Conservation (phyloP, 192 early-diverging fungal species). For the Coemansia sp. region DNA sequence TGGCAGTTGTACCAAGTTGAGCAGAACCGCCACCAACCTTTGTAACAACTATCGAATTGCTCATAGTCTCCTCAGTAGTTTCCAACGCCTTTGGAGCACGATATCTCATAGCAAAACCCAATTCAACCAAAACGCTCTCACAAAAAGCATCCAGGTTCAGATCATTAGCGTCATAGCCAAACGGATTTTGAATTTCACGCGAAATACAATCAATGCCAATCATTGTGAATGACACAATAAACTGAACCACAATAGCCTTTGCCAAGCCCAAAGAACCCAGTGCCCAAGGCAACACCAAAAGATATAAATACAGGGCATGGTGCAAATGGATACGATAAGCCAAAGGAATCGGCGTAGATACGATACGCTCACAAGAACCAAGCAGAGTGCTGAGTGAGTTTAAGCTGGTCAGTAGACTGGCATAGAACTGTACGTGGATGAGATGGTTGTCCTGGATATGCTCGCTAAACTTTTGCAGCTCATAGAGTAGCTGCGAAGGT, state of each 20-base stretch:
- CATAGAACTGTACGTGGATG: conserved; percentile 32
- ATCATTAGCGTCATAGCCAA: conserved; percentile 79
- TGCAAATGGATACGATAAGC: conserved; percentile 87
- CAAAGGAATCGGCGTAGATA: conserved; percentile 80
- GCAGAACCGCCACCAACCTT: conserved; percentile 6
- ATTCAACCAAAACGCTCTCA: conserved; percentile 38
- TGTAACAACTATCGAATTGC: background rate
- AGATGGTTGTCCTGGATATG: conserved; percentile 50
- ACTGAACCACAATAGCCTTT: conserved; percentile 64
- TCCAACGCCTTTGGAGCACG: conserved; percentile 24
- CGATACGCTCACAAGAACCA: conserved; percentile 77
- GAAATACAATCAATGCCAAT: conserved; percentile 85
- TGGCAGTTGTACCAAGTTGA: background rate
- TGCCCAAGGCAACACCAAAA: conserved; percentile 80
- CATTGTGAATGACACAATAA: conserved; percentile 68
- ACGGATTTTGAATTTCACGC: conserved; percentile 91
- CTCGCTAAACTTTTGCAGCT: conserved; percentile 56
- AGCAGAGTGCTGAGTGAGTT: conserved; percentile 57
- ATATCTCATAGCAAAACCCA: conserved; percentile 27
- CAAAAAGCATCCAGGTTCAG: conserved; percentile 58
- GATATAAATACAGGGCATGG: conserved; percentile 73
- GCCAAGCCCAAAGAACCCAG: conserved; percentile 55
- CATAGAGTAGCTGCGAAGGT: conserved; percentile 61
- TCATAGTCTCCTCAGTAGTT: conserved; percentile 15
- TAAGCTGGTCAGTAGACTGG: conserved; percentile 50